These are phyloP conservation scores for Verticillium dahliae DNA, from an alignment of 2,329 filamentous ascomycete species.

Conservation along the genomic window DNA sequence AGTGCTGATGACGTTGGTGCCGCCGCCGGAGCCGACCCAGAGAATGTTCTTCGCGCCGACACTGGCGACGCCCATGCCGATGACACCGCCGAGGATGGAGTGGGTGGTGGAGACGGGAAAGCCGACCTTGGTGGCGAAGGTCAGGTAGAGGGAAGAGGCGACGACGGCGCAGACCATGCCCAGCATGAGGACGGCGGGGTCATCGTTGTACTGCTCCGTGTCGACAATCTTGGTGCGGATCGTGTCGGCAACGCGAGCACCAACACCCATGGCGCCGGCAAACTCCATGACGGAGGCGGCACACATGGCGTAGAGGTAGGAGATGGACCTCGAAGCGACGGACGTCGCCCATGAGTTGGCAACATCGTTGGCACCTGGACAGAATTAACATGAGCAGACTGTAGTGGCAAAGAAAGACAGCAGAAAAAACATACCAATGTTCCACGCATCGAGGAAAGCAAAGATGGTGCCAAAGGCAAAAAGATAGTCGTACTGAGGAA, in stretches of 20 bases:
- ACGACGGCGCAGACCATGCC: conserved; percentile 51
- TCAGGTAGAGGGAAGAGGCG: conserved; percentile 49
- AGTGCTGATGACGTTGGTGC: conserved; percentile 25
- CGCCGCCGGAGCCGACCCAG: conserved; percentile 41
- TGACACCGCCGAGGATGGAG: conserved; percentile 51
- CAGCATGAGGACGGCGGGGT: conserved; percentile 49
- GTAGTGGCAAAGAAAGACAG: neutral
- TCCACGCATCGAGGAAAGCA: conserved; percentile 60
- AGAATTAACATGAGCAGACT: neutral
- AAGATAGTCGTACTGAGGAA: conserved; percentile 55
- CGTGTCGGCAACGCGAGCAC: conserved; percentile 53
- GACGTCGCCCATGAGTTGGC: conserved; percentile 72
- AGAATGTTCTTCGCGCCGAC: conserved; percentile 44
- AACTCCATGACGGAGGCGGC: conserved; percentile 56
- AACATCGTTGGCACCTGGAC: conserved; percentile 53
- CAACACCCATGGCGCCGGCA: conserved; percentile 53
- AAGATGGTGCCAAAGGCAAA: conserved; percentile 60
- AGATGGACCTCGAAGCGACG: conserved; percentile 62
- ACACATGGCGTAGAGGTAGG: conserved; percentile 53
- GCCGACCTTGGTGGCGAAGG: conserved; percentile 45
- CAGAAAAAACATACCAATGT: conserved; percentile 41
- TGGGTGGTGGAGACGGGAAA: conserved; percentile 57
- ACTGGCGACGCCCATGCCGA: conserved; percentile 52
- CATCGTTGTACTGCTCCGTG: conserved; percentile 34
- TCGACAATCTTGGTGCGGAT: conserved; percentile 55